Evolutionary conservation across 257 asterid genomes (phyloP), one percentile per base, ranked within the genome.

Genomic region (Plantago elongata): DNA sequence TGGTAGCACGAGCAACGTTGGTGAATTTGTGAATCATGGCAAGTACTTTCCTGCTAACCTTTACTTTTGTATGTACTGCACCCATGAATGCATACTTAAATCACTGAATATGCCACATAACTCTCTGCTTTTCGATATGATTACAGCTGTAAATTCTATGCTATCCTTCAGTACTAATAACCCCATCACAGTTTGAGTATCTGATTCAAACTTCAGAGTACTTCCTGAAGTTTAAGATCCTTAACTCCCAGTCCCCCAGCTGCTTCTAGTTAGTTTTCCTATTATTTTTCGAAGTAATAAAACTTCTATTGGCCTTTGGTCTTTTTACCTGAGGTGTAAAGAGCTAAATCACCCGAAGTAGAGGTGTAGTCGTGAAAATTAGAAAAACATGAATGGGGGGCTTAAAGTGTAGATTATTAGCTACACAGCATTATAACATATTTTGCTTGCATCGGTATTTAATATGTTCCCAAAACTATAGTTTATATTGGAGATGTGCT

Each of bases 1-100:
- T 13, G 84, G 83, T 69, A 81, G 90, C 79, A 61, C 90, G 15
- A 77, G 84, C 77, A 81, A 78, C 74, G 66, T 85, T 37, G 46
- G 87, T 9, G 96, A 86, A 66, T 89, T 69, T 62, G 95, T 86
- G 22, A 92, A 89, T 84, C 95, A 78, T 56, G 99, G 97, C 77
- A 77, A 83, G 91, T 69, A 62, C 71, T 54, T 50, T 18, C 52
- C 9, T 34, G 34, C 44, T 62, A 27, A 42, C 55, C 40, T 34
- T 52, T 54, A 30, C 52, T 62, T 57, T 44, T 60, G 14, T 18
- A 46, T 14, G 52, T 69, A 9, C 45, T 44, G 54, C 43, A 44
- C 45, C 29, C 16, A 5, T 27, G 43, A 52, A 13, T 54, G 29
- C 34, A 3, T 10, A 27, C 11, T 51, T 51, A 10, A 52, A 37